Evolutionary conservation across 2,329 filamentous ascomycete genomes (phyloP).

Genomic region (Xylariaceae sp.): DNA sequence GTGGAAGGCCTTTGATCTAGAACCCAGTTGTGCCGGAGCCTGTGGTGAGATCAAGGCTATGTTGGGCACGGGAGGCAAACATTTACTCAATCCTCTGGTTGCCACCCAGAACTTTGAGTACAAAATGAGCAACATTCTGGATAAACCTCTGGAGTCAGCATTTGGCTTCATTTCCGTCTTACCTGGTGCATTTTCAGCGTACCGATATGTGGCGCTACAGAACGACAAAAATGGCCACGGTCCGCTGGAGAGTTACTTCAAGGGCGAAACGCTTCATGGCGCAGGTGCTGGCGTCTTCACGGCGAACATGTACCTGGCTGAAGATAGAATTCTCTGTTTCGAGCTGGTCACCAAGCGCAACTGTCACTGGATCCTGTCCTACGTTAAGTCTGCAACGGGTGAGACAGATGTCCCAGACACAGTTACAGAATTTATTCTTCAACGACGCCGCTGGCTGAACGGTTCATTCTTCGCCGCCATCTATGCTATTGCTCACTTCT

Average conservation of each 20-base stretch:
- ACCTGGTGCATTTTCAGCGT: conserved; percentile 92
- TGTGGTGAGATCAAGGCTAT: conserved; percentile 98
- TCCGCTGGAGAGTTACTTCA: conserved; percentile 97
- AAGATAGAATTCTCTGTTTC: conserved; percentile 95
- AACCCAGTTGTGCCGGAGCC: conserved; percentile 96
- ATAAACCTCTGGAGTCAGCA: conserved; percentile 95
- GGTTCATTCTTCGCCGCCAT: conserved; percentile 98
- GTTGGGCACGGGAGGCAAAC: conserved; percentile 83
- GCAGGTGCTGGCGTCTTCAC: conserved; percentile 97
- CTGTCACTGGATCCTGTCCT: conserved; percentile 96
- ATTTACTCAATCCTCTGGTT: conserved; percentile 90
- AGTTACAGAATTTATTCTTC: conserved; percentile 93
- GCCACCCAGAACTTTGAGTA: conserved; percentile 99
- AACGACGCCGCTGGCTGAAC: conserved; percentile 96
- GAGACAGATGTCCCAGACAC: conserved; percentile 97
- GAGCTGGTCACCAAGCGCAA: conserved; percentile 97
- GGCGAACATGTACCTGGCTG: conserved; percentile 92
- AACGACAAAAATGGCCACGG: conserved; percentile 97
- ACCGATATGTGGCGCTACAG: conserved; percentile 93
- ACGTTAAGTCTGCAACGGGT: conserved; percentile 95
- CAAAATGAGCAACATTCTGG: conserved; percentile 99
- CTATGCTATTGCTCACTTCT: conserved; percentile 93
- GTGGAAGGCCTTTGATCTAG: conserved; percentile 97
- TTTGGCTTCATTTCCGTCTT: conserved; percentile 98
- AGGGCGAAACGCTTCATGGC: conserved; percentile 95